A percentile compares a stretch with the other conserved stretches of the same genome.
Conservation (phyloP, 1,284 basidiomycete genomes). For the Chalciporus sp. region DNA sequence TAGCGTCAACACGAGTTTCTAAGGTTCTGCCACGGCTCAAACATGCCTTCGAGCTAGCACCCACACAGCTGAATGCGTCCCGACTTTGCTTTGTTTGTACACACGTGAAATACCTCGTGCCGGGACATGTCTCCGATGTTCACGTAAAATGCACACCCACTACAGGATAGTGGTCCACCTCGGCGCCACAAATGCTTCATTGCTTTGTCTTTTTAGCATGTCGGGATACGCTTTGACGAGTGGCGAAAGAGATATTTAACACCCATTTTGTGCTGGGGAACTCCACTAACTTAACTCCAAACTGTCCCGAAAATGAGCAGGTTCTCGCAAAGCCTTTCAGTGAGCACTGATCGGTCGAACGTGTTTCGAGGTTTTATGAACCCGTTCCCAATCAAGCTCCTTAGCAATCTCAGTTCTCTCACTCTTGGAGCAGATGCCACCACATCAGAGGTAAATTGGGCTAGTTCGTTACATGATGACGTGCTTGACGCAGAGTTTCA, state of each 20-base stretch:
- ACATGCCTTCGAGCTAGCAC: background rate
- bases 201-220: constrained; percentile 27
- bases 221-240: constrained; percentile 24
- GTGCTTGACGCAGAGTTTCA: constrained; percentile 11
- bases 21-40: background rate
- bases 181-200: constrained; percentile 4
- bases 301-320: constrained; percentile 29
- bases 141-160: constrained; percentile 9
- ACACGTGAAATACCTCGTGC: background rate
- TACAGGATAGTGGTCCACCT: constrained; percentile 11
- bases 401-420: constrained; percentile 29
- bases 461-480: background rate
- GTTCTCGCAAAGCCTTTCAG: constrained; percentile 35
- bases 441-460: constrained; percentile 23
- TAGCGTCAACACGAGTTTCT: background rate
- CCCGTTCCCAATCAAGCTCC: constrained; percentile 19
- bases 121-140: background rate
- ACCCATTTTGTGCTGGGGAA: background rate
- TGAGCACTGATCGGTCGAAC: constrained; percentile 15
- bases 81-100: constrained; percentile 4
- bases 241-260: constrained; percentile 33
- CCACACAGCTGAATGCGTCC: background rate
- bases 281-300: background rate
- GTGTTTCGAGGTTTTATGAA: constrained; percentile 4
- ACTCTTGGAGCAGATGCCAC: constrained; percentile 8